These are phyloP conservation scores for Combretum micranthum DNA, from an alignment of 345 rosid species.

Conservation along the genomic window DNA sequence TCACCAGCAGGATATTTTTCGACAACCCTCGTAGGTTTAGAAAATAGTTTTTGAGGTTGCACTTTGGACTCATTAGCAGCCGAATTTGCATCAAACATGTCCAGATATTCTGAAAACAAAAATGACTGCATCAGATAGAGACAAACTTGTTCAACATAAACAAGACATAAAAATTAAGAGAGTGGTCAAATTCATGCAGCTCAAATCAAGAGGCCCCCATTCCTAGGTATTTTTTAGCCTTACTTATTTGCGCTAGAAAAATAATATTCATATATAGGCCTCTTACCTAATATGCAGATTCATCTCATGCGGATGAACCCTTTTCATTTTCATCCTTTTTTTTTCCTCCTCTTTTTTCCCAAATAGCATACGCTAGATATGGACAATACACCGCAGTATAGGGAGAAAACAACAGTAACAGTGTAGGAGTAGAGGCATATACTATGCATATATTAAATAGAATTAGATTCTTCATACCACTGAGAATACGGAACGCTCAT, in stretches of 20 bases:
- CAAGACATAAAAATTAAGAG: background rate
- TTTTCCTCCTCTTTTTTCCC: no score
- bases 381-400: no score
- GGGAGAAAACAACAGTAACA: background rate
- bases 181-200: no score
- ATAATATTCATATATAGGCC: no score
- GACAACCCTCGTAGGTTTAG: constrained; percentile 63
- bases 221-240: no score
- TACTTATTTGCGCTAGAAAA: no score
- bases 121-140: constrained; percentile 3
- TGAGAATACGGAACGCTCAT: constrained; percentile 71
- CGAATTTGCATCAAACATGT: constrained; percentile 65
- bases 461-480: constrained; percentile 43
- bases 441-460: background rate
- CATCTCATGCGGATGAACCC: no score
- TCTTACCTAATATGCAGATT: no score
- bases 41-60: constrained; percentile 54
- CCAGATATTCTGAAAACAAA: constrained; percentile 63
- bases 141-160: background rate
- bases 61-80: constrained; percentile 59
- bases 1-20: constrained; percentile 87
- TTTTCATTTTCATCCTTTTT: no score
- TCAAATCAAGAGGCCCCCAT: no score
- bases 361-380: no score
- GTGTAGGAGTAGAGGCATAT: background rate